A percentile compares a stretch with the other conserved stretches of the same genome.
Conservation (phyloP, 2,329 filamentous ascomycete species). For the Trichoderma arundinaceum region DNA sequence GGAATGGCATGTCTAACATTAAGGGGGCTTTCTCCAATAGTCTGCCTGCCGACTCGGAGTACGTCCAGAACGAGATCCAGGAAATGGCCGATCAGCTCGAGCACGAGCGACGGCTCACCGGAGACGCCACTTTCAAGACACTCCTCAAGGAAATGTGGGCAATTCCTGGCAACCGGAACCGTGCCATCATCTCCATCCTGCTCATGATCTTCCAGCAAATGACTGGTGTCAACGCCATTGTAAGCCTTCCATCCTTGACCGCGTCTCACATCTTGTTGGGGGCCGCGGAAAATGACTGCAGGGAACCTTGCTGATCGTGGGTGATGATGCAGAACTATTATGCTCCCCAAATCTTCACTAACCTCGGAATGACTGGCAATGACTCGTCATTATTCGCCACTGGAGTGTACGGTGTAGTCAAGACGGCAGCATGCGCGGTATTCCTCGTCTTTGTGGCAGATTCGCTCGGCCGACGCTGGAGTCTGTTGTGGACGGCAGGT, state of each 20-base stretch:
- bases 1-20: background rate
- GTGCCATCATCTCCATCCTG: conserved; percentile 65
- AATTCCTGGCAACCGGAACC: conserved; percentile 65
- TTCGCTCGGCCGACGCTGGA: conserved; percentile 66
- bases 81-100: conserved; percentile 68
- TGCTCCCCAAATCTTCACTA: conserved; percentile 70
- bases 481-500: conserved; percentile 68
- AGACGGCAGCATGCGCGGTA: conserved; percentile 65
- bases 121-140: conserved; percentile 59
- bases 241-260: conserved; percentile 49
- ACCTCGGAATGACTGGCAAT: conserved; percentile 64
- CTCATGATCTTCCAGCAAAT: conserved; percentile 74
- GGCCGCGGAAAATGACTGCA: background rate
- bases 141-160: conserved; percentile 68
- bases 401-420: conserved; percentile 75
- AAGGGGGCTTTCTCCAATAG: conserved; percentile 36
- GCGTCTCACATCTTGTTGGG: background rate
- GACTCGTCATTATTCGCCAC: conserved; percentile 71
- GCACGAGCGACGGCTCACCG: conserved; percentile 63
- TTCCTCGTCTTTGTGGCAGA: conserved; percentile 73
- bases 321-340: conserved; percentile 61
- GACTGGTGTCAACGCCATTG: conserved; percentile 63
- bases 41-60: conserved; percentile 60
- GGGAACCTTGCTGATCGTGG: conserved; percentile 6
- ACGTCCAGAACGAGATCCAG: conserved; percentile 62